Percentiles rank a stretch among this genome's conserved stretches.
Conservation (phyloP, 768 basidiomycete genomes). For the Pisolithus albus region DNA sequence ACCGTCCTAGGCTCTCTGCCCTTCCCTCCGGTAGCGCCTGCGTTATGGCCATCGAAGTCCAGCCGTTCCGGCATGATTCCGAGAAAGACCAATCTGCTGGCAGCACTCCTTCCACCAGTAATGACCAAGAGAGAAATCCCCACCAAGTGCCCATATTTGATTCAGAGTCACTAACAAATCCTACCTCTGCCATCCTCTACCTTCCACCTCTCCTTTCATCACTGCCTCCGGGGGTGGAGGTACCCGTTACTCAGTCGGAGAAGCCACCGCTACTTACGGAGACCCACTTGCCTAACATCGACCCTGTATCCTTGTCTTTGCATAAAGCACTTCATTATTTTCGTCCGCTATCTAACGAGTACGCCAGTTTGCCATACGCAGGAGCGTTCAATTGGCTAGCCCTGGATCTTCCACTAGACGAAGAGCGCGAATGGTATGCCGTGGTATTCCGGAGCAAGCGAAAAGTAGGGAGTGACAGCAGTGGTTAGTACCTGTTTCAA, state of each 20-base stretch:
- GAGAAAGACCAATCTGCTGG: neutral
- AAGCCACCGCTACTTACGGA: conserved; percentile 52
- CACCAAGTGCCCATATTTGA: conserved; percentile 52
- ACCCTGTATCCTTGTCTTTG: conserved; percentile 74
- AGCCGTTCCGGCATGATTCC: neutral
- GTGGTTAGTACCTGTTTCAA: conserved; percentile 37
- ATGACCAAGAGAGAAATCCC: conserved; percentile 34
- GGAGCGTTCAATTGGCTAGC: conserved; percentile 87
- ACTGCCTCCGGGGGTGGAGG: conserved; percentile 42
- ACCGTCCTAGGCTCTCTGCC: neutral
- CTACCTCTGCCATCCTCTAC: conserved; percentile 55
- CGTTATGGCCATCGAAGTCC: neutral
- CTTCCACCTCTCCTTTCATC: conserved; percentile 82
- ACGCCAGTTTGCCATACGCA: conserved; percentile 58
- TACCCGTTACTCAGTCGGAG: conserved; percentile 18
- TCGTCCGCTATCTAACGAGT: conserved; percentile 49
- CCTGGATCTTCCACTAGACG: conserved; percentile 56
- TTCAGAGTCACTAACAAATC: conserved; percentile 28
- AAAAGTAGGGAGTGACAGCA: conserved; percentile 61
- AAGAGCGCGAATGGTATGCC: conserved; percentile 86
- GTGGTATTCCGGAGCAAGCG: conserved; percentile 85
- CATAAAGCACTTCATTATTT: conserved; percentile 84
- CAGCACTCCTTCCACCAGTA: neutral
- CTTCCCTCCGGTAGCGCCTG: neutral
- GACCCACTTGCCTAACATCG: conserved; percentile 78